Evolutionary conservation across 805 yeast genomes (phyloP).

Genomic region (Pichia scutulata): DNA sequence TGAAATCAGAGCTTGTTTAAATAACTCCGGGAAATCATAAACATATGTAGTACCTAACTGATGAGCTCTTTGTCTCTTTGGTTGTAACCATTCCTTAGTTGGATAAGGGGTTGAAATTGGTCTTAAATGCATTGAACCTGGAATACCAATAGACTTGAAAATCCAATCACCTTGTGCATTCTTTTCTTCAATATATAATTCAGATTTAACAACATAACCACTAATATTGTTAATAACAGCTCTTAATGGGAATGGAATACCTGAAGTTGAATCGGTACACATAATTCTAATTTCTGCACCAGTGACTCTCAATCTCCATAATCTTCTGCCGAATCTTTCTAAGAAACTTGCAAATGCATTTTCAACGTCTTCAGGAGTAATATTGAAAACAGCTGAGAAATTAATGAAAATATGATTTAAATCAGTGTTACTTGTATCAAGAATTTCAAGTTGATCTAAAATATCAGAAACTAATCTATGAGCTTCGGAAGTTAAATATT

Average conservation of each 20-base stretch:
- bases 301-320: constrained; percentile 94
- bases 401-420: constrained; percentile 95
- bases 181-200: constrained; percentile 89
- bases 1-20: constrained; percentile 82
- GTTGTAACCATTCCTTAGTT: constrained; percentile 96
- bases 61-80: constrained; percentile 97
- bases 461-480: constrained; percentile 94
- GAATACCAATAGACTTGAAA: constrained; percentile 88
- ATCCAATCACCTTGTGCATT: constrained; percentile 94
- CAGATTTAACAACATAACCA: constrained; percentile 95
- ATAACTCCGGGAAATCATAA: constrained; percentile 97
- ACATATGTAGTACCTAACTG: constrained; percentile 97
- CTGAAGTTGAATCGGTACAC: constrained; percentile 82
- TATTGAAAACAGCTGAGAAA: constrained; percentile 91
- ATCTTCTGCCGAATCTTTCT: constrained; percentile 93
- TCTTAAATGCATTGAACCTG: constrained; percentile 96
- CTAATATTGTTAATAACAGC: constrained; percentile 95
- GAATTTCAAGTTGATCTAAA: constrained; percentile 87
- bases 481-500: constrained; percentile 92
- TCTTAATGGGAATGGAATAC: constrained; percentile 89
- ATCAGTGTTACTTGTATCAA: constrained; percentile 92
- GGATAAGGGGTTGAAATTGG: constrained; percentile 95
- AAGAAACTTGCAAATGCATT: constrained; percentile 96
- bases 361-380: constrained; percentile 92
- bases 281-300: constrained; percentile 96